Evolutionary conservation across 345 rosid genomes (phyloP), one percentile per base, ranked within the genome.

Genomic region (Heritiera fomes): DNA sequence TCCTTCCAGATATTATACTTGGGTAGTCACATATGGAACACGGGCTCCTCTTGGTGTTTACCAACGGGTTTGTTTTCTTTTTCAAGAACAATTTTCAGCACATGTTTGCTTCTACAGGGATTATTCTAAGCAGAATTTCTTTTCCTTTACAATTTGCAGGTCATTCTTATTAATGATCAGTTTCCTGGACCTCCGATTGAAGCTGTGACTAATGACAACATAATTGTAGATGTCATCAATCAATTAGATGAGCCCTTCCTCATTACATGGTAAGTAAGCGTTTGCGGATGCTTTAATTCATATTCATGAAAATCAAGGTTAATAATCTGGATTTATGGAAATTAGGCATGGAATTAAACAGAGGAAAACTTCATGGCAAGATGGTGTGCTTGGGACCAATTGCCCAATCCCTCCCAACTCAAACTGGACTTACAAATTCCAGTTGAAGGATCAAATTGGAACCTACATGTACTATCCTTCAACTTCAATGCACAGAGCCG

Each of bases 131-230:
- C 11, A 17, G 7, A 41, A 4, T 28, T 61, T 61, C 15, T 7
- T 67, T 67, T 67, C 23, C 8, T 55, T 38, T 6, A 50, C 6
- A 11, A 72, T 34, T 74, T 86, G 72, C 86, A 93, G 97, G 97
- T 87, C 11, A 95, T 93, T 70, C 90, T 92, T 52, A 93, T 95
- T 79, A 95, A 95, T 78, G 91, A 89, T 11, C 86, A 87, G 61
- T 95, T 93, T 86, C 99, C 96, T n/a, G 98, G 99, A 43, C 99
- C 98, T 8, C 18, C 90, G 18, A 88, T 95, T 47, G 91, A 95
- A n/a, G 88, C 80, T 17, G 86, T 90, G 75, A 93, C 98, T 7
- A 95, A 93, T 76, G 89, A 95, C 77, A 95, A 95, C 82, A 76
- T 95, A 41, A 47, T 93, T 74, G 85, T 95, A 30, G 87, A 91